These are phyloP conservation scores for Pichia cactophila DNA, from an alignment of 1,139 yeast species.

Conservation along the genomic window DNA sequence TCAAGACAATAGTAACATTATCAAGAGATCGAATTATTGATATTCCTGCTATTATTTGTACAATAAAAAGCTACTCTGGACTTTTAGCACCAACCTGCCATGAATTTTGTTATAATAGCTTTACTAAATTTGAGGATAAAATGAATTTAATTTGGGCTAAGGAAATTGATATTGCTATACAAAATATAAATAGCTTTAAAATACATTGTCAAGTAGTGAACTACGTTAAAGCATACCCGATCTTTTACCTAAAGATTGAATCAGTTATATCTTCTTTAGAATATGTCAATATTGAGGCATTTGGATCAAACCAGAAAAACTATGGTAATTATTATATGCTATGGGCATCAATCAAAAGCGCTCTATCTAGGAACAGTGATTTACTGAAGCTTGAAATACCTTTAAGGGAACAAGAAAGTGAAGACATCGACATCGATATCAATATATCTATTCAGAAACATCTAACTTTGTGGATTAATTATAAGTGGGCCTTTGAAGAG, in stretches of 20 bases:
- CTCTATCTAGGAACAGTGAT: conserved; percentile 11
- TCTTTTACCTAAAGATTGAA: conserved; percentile 35
- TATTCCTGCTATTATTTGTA: conserved; percentile 36
- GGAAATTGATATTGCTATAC: conserved; percentile 48
- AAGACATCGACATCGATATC: conserved; percentile 8
- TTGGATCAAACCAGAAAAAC: conserved; percentile 15
- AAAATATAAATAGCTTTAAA: conserved; percentile 38
- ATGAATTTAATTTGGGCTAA: conserved; percentile 51
- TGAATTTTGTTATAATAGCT: conserved; percentile 53
- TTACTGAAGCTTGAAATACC: conserved; percentile 14
- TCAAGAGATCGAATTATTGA: conserved; percentile 33
- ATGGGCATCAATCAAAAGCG: conserved; percentile 19
- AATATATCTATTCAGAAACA: conserved; percentile 14
- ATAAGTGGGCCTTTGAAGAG: conserved; percentile 26
- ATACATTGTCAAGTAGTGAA: conserved; percentile 32
- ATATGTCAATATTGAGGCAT: conserved; percentile 10
- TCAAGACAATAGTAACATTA: conserved; percentile 30
- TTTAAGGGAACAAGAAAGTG: conserved; percentile 3
- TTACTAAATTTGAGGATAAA: conserved; percentile 47
- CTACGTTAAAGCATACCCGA: conserved; percentile 38
- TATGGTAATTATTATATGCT: conserved; percentile 17
- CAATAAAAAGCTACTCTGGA: conserved; percentile 33
- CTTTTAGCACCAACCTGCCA: conserved; percentile 48
- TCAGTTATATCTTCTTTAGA: conserved; percentile 21
- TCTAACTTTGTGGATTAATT: conserved; percentile 23